Percentiles rank a stretch among this genome's conserved stretches.
Evolutionary conservation across 768 basidiomycete species (phyloP).

Genomic region (Phallus indusiatus): DNA sequence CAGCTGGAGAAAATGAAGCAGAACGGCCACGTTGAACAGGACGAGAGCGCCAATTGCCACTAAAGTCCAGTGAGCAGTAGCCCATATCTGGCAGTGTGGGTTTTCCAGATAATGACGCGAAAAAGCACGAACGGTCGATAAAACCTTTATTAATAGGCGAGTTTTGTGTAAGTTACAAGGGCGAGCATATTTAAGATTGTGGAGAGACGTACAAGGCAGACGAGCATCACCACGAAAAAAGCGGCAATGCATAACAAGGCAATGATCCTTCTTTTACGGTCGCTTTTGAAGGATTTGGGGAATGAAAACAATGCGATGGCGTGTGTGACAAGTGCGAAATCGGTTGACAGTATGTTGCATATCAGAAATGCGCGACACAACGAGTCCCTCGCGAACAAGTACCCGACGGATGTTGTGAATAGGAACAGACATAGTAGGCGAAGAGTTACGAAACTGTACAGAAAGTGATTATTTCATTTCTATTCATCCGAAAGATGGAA

Average conservation of each 20-base stretch:
- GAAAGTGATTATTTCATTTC: background rate
- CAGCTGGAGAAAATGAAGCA: background rate
- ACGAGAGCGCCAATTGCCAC: background rate
- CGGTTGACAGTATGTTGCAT: background rate
- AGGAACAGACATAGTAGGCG: background rate
- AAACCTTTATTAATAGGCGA: background rate
- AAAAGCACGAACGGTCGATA: background rate
- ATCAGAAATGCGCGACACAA: background rate
- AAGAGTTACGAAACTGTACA: background rate
- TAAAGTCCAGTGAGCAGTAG: background rate
- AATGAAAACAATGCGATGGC: background rate
- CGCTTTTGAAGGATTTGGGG: background rate
- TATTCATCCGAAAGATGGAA: background rate
- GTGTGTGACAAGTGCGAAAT: background rate
- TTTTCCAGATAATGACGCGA: background rate
- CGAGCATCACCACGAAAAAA: background rate
- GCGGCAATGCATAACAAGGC: background rate
- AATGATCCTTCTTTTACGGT: background rate
- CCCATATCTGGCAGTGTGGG: background rate
- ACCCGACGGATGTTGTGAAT: background rate
- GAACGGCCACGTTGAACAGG: background rate
- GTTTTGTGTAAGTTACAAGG: background rate
- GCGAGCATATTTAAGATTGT: background rate
- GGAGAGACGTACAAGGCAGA: background rate
- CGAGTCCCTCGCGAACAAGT: background rate